Conservation (phyloP, 2,329 filamentous ascomycete genomes). For the Neofusicoccum sp. region DNA sequence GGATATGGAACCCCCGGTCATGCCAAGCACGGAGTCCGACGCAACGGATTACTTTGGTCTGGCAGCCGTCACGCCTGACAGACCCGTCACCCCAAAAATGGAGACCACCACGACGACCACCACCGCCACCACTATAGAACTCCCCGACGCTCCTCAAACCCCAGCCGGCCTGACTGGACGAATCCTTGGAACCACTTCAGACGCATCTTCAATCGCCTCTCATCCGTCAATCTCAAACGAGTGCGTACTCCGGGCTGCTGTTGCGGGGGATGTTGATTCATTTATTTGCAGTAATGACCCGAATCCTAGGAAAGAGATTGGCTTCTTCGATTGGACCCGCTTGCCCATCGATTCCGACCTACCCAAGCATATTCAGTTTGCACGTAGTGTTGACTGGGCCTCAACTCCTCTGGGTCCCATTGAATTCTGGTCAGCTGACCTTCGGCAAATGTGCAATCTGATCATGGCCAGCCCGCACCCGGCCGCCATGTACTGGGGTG, state of each 20-base stretch:
- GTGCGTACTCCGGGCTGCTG: constrained; percentile 41
- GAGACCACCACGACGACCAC: neutral
- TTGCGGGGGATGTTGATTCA: constrained; percentile 40
- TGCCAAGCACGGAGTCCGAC: constrained; percentile 25
- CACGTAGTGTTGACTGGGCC: constrained; percentile 70
- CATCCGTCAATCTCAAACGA: constrained; percentile 36
- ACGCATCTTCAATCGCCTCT: neutral
- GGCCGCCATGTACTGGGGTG: constrained; percentile 77
- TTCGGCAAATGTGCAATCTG: constrained; percentile 76
- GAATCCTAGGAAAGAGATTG: constrained; percentile 35
- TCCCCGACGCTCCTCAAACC: neutral
- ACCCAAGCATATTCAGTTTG: constrained; percentile 70
- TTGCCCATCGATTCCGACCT: constrained; percentile 63
- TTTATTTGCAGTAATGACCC: constrained; percentile 31
- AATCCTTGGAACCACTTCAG: neutral
- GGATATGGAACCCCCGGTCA: neutral
- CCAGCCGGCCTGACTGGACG: neutral
- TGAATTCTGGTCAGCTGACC: constrained; percentile 67
- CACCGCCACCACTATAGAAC: neutral
- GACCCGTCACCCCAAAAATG: neutral
- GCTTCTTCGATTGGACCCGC: constrained; percentile 79
- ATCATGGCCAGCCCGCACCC: constrained; percentile 64
- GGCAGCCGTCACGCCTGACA: constrained; percentile 21
- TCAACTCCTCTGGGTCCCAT: constrained; percentile 73
- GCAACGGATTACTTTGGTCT: constrained; percentile 45